Evolutionary conservation across 257 asterid species (phyloP), one percentile per base, ranked within the genome.

Genomic region (Phtheirospermum japonicum): DNA sequence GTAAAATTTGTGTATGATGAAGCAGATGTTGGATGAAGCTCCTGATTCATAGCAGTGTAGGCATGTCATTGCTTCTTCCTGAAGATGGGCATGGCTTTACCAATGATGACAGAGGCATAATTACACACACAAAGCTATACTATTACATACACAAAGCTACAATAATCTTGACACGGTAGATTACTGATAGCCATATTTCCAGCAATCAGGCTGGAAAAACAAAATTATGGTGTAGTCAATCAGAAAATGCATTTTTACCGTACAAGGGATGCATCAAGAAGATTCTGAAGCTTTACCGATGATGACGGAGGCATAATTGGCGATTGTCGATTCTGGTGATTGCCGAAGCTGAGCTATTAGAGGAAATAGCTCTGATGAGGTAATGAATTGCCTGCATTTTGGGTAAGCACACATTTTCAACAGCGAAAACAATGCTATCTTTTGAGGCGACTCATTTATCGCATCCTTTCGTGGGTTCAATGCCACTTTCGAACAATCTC

Each of bases 331-430:
- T 79, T 89, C 97, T 1, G 97, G 96, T 18, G 99, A 89, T 59
- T 87, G 96, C 43, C 88, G 82, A 28, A 89, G 97, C 78, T 83
- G 91, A 13, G 83, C 84, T 70, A 93, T 72, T 13, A 85, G 66
- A 2, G 95, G 92, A 51, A 89, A 82, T 2, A 80, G 73, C 63
- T 89, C 96, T 0, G 97, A 93, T 1, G 89, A 75, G 51, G 94
- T 82, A 61, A 93, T 84, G 71, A 73, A 87, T 18, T 87, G 89
- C 64, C 96, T 71, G 61, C 99, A 93, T 17, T 70, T 86, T n/a
- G 93, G 87, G 69, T 93, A 86, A 28, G 91, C 96, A 66, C 94
- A 93, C 99, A 93, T 93, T 78, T 85, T 93, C 36, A 91, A 90
- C 70, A 93, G 74, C 20, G 97, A 83, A 69, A 93, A 89, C 56